phyloP scores from a whole-genome alignment of 2,329 filamentous ascomycete genomes.

The Talaromyces sp. region DNA sequence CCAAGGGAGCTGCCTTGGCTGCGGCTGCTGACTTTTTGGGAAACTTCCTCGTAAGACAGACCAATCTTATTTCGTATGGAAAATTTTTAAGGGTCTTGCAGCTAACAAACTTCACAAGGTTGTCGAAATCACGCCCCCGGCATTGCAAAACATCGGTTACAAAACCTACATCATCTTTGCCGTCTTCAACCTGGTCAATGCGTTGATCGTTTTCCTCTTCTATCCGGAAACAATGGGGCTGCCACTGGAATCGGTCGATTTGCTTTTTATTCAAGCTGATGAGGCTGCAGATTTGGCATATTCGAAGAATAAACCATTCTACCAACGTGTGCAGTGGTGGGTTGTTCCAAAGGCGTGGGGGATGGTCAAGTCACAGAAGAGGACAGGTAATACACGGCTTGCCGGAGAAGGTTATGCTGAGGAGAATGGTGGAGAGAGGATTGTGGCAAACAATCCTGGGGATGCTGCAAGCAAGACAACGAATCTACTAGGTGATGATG shows the following conservation, averaged over 20 bases:
- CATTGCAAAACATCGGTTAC: conserved; percentile 53
- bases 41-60: conserved; percentile 12
- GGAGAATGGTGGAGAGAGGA: background rate
- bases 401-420: background rate
- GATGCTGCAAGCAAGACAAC: background rate
- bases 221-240: conserved; percentile 33
- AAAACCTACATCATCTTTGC: conserved; percentile 63
- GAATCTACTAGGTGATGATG: background rate
- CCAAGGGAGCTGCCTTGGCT: conserved; percentile 11
- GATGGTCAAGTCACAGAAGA: background rate
- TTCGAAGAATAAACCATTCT: background rate
- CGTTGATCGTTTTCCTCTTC: conserved; percentile 26
- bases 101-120: conserved; percentile 20
- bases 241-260: conserved; percentile 36
- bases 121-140: conserved; percentile 58
- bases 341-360: conserved; percentile 6
- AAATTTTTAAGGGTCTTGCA: too few species aligned
- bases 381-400: background rate
- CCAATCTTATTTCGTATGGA: too few species aligned
- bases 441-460: too few species aligned
- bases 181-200: conserved; percentile 48
- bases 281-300: background rate
- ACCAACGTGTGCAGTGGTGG: conserved; percentile 1
- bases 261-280: conserved; percentile 23
- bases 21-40: conserved; percentile 17